phyloP scores from a whole-genome alignment of 2,329 filamentous ascomycete species.

The Cercospora sp. region DNA sequence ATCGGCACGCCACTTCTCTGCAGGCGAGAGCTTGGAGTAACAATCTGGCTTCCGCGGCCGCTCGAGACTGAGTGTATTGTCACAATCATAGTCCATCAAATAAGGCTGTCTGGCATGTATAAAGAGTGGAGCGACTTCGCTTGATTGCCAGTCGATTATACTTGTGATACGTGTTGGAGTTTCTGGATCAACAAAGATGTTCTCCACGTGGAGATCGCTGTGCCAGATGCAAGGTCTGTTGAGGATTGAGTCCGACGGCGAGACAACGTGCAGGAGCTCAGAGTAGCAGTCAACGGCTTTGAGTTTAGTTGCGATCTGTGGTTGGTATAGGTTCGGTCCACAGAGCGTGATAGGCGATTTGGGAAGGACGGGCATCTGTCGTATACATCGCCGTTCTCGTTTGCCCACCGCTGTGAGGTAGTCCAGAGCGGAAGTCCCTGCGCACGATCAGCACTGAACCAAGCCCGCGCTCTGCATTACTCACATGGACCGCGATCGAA shows the following conservation, averaged over 20 bases:
- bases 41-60: conserved; percentile 33
- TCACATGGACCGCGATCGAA: conserved; percentile 44
- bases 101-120: background rate
- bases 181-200: conserved; percentile 39
- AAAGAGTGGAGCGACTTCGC: conserved; percentile 41
- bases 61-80: conserved; percentile 32
- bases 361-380: conserved; percentile 21
- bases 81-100: conserved; percentile 28
- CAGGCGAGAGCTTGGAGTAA: conserved; percentile 28
- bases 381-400: conserved; percentile 38
- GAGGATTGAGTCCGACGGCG: background rate
- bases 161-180: conserved; percentile 36
- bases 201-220: conserved; percentile 42
- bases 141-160: conserved; percentile 43
- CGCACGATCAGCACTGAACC: background rate
- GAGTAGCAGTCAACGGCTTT: background rate
- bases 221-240: conserved; percentile 36
- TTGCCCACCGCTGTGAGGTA: conserved; percentile 28
- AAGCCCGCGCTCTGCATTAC: conserved; percentile 10
- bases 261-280: background rate
- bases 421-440: background rate
- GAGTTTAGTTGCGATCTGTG: background rate
- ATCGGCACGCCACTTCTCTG: conserved; percentile 20
- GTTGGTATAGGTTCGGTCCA: background rate
- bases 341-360: background rate